These are phyloP conservation scores for Diddensiella santjacobensis DNA, from an alignment of 805 yeast genomes.

Conservation along the genomic window DNA sequence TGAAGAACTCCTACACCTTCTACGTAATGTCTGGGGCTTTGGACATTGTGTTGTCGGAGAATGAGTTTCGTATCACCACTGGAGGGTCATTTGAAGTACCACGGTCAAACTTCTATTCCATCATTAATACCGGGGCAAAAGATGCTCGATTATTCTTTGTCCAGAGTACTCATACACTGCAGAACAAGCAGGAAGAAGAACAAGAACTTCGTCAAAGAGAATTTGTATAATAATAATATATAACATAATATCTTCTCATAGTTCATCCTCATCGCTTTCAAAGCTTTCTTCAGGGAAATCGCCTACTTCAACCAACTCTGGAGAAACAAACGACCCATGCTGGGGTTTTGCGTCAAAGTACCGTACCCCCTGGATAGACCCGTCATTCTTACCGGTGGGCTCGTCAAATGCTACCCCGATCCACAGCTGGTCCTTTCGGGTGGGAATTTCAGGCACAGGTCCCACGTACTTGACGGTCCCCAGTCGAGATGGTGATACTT, in stretches of 20 bases:
- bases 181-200: not conserved
- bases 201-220: not conserved
- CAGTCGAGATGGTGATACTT: conserved; percentile 48
- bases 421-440: conserved; percentile 48
- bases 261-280: conserved; percentile 43
- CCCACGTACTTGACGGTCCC: conserved; percentile 78
- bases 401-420: conserved; percentile 82
- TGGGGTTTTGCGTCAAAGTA: conserved; percentile 54
- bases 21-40: conserved; percentile 68
- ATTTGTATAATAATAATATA: not conserved
- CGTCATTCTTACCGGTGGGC: conserved; percentile 85
- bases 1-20: conserved; percentile 67
- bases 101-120: conserved; percentile 65
- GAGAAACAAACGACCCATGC: conserved; percentile 78
- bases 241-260: not conserved
- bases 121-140: conserved; percentile 56
- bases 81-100: conserved; percentile 86
- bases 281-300: conserved; percentile 56
- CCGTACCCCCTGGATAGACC: conserved; percentile 56
- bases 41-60: conserved; percentile 61
- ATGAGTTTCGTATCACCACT: conserved; percentile 54
- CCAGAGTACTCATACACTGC: conserved; percentile 43
- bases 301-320: conserved; percentile 64
- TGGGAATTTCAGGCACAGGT: conserved; percentile 54
- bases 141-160: conserved; percentile 70